These are phyloP conservation scores for Vachellia collinsii DNA, from an alignment of 306 rosid genomes.

Conservation along the genomic window DNA sequence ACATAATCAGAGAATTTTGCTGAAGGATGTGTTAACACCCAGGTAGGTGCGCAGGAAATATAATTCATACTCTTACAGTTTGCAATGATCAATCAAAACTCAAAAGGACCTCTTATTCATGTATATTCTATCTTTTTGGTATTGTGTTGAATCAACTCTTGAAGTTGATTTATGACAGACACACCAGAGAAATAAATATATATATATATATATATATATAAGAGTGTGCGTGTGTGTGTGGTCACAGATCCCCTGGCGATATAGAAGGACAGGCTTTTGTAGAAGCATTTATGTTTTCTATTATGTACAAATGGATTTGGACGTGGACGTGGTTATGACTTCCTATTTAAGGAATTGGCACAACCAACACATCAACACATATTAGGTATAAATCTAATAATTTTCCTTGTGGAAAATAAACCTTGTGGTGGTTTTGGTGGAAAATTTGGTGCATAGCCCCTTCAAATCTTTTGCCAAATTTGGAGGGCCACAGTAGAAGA, in stretches of 20 bases:
- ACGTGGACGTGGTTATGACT: slow-evolving; percentile 5
- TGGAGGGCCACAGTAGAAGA: slow-evolving; percentile 87
- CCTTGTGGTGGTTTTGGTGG: slow-evolving; percentile 79
- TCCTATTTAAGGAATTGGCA: slow-evolving; percentile 44
- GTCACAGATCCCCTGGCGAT: slow-evolving; percentile 28
- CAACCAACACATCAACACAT: slow-evolving; percentile 1
- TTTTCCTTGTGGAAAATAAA: slow-evolving; percentile 84
- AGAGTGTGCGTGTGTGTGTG: no score
- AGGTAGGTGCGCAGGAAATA: slow-evolving; percentile 1
- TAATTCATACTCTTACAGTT: background rate
- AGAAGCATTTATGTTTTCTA: background rate
- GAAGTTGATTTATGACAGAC: slow-evolving; percentile 21
- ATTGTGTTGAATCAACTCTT: slow-evolving; percentile 21
- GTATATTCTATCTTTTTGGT: slow-evolving; percentile 36
- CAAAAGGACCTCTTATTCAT: slow-evolving; percentile 21
- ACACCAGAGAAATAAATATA: background rate
- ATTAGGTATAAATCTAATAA: slow-evolving; percentile 40
- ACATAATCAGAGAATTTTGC: background rate
- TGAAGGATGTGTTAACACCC: background rate
- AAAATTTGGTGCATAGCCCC: slow-evolving; percentile 72
- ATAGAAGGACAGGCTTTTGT: slow-evolving; percentile 2
- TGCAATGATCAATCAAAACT: slow-evolving; percentile 17
- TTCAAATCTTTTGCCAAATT: slow-evolving; percentile 63
- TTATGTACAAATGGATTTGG: background rate
- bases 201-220: no score